Percentiles rank a stretch among this genome's conserved stretches.
These are phyloP conservation scores for Aschersonia sp. DNA, from an alignment of 2,329 filamentous ascomycete species.

Conservation along the genomic window DNA sequence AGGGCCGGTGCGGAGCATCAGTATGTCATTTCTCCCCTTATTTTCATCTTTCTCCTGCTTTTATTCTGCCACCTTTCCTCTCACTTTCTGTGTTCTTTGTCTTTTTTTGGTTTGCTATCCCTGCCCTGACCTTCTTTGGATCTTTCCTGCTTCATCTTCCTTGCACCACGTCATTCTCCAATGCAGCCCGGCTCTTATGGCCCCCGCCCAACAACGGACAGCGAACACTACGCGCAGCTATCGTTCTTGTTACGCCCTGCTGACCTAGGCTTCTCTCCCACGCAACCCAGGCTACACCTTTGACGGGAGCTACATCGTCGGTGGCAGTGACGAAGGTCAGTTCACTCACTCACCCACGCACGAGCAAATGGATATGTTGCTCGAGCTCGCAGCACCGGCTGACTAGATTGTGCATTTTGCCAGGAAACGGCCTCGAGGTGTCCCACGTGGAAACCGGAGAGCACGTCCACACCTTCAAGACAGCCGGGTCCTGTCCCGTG, in stretches of 20 bases:
- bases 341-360: background rate
- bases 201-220: too few relatives aligned
- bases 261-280: too few relatives aligned
- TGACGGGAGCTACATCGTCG: slow-evolving; percentile 61
- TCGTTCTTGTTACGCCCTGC: too few relatives aligned
- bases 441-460: slow-evolving; percentile 63
- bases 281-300: slow-evolving; percentile 50
- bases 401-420: background rate
- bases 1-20: slow-evolving; percentile 55
- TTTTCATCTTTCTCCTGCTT: too few relatives aligned
- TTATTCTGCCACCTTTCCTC: too few relatives aligned
- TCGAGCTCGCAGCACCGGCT: background rate
- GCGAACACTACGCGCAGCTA: too few relatives aligned
- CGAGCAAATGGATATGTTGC: too few relatives aligned
- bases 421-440: slow-evolving; percentile 49
- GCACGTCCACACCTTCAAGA: slow-evolving; percentile 56
- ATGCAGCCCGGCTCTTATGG: too few relatives aligned
- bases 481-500: slow-evolving; percentile 45
- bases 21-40: slow-evolving; percentile 20
- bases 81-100: too few relatives aligned
- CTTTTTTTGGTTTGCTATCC: background rate
- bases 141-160: too few relatives aligned
- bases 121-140: background rate
- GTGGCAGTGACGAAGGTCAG: slow-evolving; percentile 57
- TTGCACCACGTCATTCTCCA: too few relatives aligned